A percentile compares a stretch with the other conserved stretches of the same genome.
These are phyloP conservation scores for Pseudocercospora crystallina DNA, from an alignment of 2,329 filamentous ascomycete species.

Conservation along the genomic window DNA sequence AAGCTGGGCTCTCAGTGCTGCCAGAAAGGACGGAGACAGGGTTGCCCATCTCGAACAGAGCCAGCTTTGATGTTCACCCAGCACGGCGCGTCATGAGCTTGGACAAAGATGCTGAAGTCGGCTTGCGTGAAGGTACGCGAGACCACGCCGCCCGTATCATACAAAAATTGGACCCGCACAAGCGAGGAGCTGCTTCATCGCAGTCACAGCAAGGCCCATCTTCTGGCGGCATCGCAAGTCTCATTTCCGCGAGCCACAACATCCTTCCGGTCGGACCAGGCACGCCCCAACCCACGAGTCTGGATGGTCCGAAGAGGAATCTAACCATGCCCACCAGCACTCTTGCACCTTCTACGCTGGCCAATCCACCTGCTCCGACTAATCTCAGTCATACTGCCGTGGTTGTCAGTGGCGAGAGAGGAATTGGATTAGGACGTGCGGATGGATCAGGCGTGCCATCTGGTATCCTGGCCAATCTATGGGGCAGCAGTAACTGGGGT, in stretches of 20 bases:
- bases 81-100: slow-evolving; percentile 46
- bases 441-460: slow-evolving; percentile 73
- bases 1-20: slow-evolving; percentile 60
- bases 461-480: slow-evolving; percentile 87
- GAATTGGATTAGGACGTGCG: slow-evolving; percentile 59
- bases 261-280: slow-evolving; percentile 66
- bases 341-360: slow-evolving; percentile 78
- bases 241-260: slow-evolving; percentile 82
- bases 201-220: slow-evolving; percentile 27
- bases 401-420: slow-evolving; percentile 73
- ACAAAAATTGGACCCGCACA: slow-evolving; percentile 85
- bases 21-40: slow-evolving; percentile 49
- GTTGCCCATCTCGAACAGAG: slow-evolving; percentile 54
- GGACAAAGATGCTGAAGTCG: slow-evolving; percentile 39
- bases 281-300: slow-evolving; percentile 34
- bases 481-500: slow-evolving; percentile 85
- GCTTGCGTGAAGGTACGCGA: slow-evolving; percentile 70
- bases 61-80: slow-evolving; percentile 70
- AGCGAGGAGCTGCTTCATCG: slow-evolving; percentile 64
- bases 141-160: slow-evolving; percentile 88
- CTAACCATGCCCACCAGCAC: slow-evolving; percentile 56
- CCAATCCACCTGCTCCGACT: slow-evolving; percentile 78
- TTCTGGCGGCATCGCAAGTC: slow-evolving; percentile 71
- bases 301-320: slow-evolving; percentile 23
- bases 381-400: slow-evolving; percentile 85